Evolutionary conservation across 163 green algal species (phyloP).

Genomic region (Prototheca stagnorum): DNA sequence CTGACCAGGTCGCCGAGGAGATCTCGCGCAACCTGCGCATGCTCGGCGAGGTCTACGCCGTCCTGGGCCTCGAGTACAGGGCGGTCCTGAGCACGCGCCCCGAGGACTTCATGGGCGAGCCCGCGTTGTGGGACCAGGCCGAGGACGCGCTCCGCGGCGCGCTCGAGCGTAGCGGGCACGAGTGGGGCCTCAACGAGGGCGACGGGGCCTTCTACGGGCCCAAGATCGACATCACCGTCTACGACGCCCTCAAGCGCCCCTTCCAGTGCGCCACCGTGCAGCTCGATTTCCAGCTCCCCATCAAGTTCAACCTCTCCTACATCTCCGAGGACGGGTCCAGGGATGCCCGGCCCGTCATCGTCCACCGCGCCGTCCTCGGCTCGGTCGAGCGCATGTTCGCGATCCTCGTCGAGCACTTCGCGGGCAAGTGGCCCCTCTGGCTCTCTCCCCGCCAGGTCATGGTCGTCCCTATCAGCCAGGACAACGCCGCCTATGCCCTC

Average conservation of each 20-base stretch:
- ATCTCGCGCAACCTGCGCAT: constrained; percentile 62
- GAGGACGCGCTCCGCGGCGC: constrained; percentile 47
- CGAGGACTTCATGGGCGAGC: constrained; percentile 63
- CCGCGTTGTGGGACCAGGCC: constrained; percentile 66
- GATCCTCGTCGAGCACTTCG: constrained; percentile 96
- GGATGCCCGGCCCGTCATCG: constrained; percentile 76
- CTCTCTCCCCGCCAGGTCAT: constrained; percentile 85
- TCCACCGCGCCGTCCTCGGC: constrained; percentile 86
- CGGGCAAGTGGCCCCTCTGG: constrained; percentile 96
- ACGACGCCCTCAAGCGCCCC: constrained; percentile 81
- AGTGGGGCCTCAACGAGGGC: constrained; percentile 69
- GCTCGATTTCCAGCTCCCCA: constrained; percentile 80
- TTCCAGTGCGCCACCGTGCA: constrained; percentile 98
- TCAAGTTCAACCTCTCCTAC: constrained; percentile 62
- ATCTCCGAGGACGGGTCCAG: constrained; percentile 35
- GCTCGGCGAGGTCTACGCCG: constrained; percentile 79
- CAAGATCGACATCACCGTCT: constrained; percentile 99
- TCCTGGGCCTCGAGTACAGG: constrained; percentile 87
- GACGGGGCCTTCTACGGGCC: constrained; percentile 97
- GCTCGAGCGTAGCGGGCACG: constrained; percentile 52
- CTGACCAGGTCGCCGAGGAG: constrained; percentile 59
- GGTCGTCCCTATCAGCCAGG: constrained; percentile 79
- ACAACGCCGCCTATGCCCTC: constrained; percentile 32
- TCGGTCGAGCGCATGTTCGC: constrained; percentile 97
- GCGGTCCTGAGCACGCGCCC: constrained; percentile 87